Percentiles rank a stretch among this genome's conserved stretches.
Conservation (phyloP, 208 protist genomes). For the Leishmania turanica region DNA sequence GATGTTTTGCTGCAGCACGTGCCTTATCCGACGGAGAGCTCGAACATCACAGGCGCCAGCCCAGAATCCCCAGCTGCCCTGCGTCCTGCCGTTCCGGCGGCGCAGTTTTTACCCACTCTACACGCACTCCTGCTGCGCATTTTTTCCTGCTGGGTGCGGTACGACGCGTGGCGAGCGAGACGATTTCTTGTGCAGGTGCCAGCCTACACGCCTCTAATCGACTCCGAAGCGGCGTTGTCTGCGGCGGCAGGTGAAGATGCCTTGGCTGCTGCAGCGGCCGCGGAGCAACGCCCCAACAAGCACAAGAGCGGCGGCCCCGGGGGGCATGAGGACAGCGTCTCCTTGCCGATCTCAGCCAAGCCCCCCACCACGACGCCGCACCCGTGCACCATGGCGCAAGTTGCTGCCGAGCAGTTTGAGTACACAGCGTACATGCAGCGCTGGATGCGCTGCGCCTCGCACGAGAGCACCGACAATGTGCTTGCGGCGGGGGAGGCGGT, state of each 20-base stretch:
- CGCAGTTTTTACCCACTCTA: constrained; percentile 31
- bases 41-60: not conserved
- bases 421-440: constrained; percentile 32
- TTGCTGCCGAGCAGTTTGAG: constrained; percentile 37
- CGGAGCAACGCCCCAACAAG: constrained; percentile 16
- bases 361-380: constrained; percentile 11
- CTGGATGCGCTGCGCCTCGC: not conserved
- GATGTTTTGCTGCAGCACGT: constrained; percentile 28
- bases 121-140: constrained; percentile 28
- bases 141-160: constrained; percentile 32
- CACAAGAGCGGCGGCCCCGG: constrained; percentile 11
- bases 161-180: constrained; percentile 27
- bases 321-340: not conserved
- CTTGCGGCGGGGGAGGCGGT: not conserved
- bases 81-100: constrained; percentile 26
- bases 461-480: not conserved
- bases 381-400: constrained; percentile 33
- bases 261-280: not conserved
- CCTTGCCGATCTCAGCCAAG: not conserved
- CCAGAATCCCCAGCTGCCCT: not conserved
- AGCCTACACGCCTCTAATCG: constrained; percentile 36
- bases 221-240: constrained; percentile 27
- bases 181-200: constrained; percentile 39
- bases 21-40: constrained; percentile 27
- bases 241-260: constrained; percentile 11